Evolutionary conservation across 2,329 filamentous ascomycete genomes (phyloP).

Genomic region (Didymella segeticola): DNA sequence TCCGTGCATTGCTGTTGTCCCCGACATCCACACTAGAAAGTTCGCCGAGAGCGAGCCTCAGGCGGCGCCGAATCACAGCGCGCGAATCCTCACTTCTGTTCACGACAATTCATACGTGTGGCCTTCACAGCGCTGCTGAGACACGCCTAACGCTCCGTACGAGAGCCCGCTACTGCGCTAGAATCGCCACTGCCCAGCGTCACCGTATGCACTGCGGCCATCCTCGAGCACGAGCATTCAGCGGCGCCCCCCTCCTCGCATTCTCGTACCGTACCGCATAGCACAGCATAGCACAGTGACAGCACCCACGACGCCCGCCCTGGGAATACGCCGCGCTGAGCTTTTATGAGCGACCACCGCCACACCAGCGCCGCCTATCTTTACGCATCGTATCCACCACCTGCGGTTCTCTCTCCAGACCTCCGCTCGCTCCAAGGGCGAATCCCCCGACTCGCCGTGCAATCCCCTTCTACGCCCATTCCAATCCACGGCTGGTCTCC

Average conservation of each 20-base stretch:
- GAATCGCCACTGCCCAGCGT: conserved; percentile 5
- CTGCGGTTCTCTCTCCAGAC: conserved; percentile 25
- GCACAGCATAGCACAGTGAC: conserved; percentile 20
- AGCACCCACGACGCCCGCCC: conserved; percentile 16
- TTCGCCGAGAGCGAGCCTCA: conserved; percentile 15
- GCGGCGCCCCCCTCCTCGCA: conserved; percentile 24
- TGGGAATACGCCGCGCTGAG: conserved; percentile 1
- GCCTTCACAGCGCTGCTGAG: conserved; percentile 10
- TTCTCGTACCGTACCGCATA: too few relatives aligned
- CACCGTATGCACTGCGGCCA: conserved; percentile 2
- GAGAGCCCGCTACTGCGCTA: conserved; percentile 7
- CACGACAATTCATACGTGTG: conserved; percentile 19
- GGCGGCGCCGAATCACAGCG: conserved; percentile 26
- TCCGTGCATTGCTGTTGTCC: not conserved
- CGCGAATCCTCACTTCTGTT: conserved; percentile 21
- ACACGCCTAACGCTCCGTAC: conserved; percentile 4
- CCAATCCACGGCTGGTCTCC: conserved; percentile 3
- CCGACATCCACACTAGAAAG: not conserved
- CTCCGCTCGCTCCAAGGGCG: conserved; percentile 20
- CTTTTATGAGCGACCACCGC: conserved; percentile 38
- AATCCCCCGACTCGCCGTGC: conserved; percentile 8
- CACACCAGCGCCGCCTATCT: conserved; percentile 31
- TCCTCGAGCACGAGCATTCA: conserved; percentile 9
- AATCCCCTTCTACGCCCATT: conserved; percentile 1
- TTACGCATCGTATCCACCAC: conserved; percentile 28